Base-by-base conservation (phyloP, 306 rosid genomes). In the Astragalus glycyphyllos region DNA sequence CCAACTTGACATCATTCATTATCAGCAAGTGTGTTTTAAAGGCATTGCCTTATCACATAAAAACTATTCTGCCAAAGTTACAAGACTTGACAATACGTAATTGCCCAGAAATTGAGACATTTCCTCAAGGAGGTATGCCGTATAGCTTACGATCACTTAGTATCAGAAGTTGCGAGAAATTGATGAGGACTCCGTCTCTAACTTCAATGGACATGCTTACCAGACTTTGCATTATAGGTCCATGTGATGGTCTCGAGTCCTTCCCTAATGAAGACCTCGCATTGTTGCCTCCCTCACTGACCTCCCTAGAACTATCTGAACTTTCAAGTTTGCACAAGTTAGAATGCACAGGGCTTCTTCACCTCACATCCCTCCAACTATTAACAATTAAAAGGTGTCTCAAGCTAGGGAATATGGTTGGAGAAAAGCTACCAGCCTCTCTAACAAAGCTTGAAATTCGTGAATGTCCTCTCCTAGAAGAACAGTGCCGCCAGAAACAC, bases 31-130 rank as follows among this genome's bases (percentile, higher is more conserved):
- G 29, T 2, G 29, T 2, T 23, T 23, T 23, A 23, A 23, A 41
- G 5, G 20, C 29, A 1, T 8, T 66, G 11, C 45, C 47, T 5
- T 15, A 8, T 26, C 11, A 14, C 32, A 14, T 9, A 29, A 16
- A 66, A 2, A 42, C 41, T 26, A 40, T 40, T 56, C 13, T 13
- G n/a, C 72, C 72, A 9, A 50, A 14, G 1, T 49, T 67, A 35
- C 0, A 34, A 0, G 0, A 0, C 5, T 15, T 66, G 8, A 1
- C 0, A 0, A 47, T 48, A 32, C 0, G 0, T 0, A 0, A 7
- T 1, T 47, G 45, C 46, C 15, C 15, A 49, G 11, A 48, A 7
- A 35, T 50, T 68, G 49, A 20, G 2, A 11, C 41, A 1, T 56
- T 70, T 55, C 65, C 55, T 11, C 4, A 20, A 45, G 48, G 13